Percentiles rank a stretch among this genome's conserved stretches.
These are phyloP conservation scores for Silene vulgaris DNA, from an alignment of 179 eudicot genomes.

Conservation along the genomic window DNA sequence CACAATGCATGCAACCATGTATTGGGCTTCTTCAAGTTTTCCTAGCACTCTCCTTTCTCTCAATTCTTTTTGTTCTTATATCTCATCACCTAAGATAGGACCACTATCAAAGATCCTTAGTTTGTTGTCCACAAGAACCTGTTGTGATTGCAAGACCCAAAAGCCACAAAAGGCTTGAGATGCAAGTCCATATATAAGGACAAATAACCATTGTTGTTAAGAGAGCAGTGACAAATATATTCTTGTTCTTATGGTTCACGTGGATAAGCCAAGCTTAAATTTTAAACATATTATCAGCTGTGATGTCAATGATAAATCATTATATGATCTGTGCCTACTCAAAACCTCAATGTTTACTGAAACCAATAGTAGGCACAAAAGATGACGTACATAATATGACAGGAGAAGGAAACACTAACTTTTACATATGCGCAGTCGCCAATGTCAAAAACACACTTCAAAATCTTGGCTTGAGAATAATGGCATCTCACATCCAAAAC, in stretches of 20 bases:
- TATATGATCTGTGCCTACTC: not conserved
- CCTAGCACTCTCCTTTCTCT: not conserved
- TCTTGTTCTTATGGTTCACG: not conserved
- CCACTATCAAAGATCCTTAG: not conserved
- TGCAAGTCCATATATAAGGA: not conserved
- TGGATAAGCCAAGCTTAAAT: not conserved
- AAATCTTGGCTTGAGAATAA: slow-evolving; percentile 61
- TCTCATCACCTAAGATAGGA: not conserved
- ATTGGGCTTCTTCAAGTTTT: not conserved
- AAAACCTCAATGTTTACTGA: not conserved
- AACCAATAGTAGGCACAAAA: not conserved
- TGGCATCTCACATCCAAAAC: slow-evolving; percentile 62
- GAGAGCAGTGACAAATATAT: not conserved
- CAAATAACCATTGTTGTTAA: not conserved
- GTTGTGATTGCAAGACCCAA: not conserved
- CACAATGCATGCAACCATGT: not conserved
- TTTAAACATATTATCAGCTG: not conserved
- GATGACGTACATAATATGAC: not conserved
- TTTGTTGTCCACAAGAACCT: not conserved
- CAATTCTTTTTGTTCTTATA: not conserved
- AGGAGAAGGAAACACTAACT: slow-evolving; percentile 33
- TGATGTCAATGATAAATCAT: not conserved
- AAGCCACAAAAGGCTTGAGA: not conserved
- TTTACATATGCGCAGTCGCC: slow-evolving; percentile 70
- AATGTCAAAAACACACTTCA: slow-evolving; percentile 38